Percentiles rank a stretch among this genome's conserved stretches.
These are phyloP conservation scores for Corniculantispora saksenae DNA, from an alignment of 2,329 filamentous ascomycete genomes.

Conservation along the genomic window DNA sequence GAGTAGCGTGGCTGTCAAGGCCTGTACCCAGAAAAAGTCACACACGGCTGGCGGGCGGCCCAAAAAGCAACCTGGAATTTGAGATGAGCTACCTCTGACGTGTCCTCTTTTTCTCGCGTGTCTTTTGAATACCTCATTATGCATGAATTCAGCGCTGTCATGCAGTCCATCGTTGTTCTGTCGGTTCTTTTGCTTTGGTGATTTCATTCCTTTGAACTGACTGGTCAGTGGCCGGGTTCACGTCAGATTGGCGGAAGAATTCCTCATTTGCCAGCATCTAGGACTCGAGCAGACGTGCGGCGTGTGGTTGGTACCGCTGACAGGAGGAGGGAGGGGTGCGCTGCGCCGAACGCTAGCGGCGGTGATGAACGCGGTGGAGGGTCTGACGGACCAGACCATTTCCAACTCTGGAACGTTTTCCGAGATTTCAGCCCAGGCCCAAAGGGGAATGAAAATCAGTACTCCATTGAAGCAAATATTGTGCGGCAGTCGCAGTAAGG, in stretches of 20 bases:
- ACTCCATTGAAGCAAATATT: too few relatives aligned
- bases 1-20: neutral
- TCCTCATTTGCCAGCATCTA: neutral
- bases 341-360: neutral
- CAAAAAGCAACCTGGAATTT: neutral
- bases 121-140: neutral
- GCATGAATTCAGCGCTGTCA: neutral
- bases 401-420: constrained; percentile 9
- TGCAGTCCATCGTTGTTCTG: too few relatives aligned
- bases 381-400: neutral
- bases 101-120: neutral
- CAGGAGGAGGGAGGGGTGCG: neutral
- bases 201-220: neutral
- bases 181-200: neutral
- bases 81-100: neutral
- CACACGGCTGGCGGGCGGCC: neutral
- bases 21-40: too few relatives aligned
- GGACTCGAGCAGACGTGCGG: neutral
- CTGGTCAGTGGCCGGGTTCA: neutral
- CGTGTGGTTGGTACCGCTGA: neutral
- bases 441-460: neutral
- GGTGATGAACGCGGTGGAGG: neutral
- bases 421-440: constrained; percentile 7
- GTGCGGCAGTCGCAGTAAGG: neutral
- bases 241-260: neutral